phyloP scores from a whole-genome alignment of 345 rosid genomes.

The Physaria fendleri region DNA sequence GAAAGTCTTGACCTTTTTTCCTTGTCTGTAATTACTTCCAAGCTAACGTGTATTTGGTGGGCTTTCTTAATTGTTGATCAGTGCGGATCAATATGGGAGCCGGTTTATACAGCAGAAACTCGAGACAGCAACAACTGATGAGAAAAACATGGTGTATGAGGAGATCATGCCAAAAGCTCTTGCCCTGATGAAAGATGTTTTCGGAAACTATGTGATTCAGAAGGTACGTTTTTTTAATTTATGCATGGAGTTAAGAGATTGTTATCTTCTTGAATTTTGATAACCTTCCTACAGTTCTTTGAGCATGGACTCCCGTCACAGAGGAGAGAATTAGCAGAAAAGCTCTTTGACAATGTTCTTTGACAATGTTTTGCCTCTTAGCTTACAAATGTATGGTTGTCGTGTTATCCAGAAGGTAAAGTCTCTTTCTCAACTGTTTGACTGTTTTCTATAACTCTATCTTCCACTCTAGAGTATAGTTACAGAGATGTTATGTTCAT shows the following conservation, averaged over 20 bases:
- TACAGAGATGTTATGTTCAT: not conserved
- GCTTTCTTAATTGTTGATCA: conserved; percentile 22
- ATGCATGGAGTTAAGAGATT: not conserved
- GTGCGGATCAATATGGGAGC: conserved; percentile 90
- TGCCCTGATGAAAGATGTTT: conserved; percentile 86
- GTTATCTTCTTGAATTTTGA: not conserved
- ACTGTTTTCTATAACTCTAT: not conserved
- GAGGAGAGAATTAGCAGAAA: conserved; percentile 76
- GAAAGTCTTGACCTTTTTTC: not conserved
- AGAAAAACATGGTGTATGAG: conserved; percentile 78
- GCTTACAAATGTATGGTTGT: conserved; percentile 98
- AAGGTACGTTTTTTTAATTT: conserved; percentile 45
- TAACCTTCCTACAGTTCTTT: conserved; percentile 53
- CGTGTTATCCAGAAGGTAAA: conserved; percentile 94
- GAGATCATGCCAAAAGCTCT: conserved; percentile 88
- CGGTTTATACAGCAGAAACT: conserved; percentile 97
- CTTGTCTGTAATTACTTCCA: not conserved
- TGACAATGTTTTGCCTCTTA: conserved; percentile 76
- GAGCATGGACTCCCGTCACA: conserved; percentile 89
- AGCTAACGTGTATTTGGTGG: not conserved
- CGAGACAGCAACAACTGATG: conserved; percentile 77
- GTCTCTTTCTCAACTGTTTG: no score
- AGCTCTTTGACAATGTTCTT: conserved; percentile 68
- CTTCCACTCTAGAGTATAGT: not conserved
- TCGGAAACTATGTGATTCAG: conserved; percentile 92